Conservation (phyloP, 2,329 filamentous ascomycete genomes). For the Lomentospora prolificans region DNA sequence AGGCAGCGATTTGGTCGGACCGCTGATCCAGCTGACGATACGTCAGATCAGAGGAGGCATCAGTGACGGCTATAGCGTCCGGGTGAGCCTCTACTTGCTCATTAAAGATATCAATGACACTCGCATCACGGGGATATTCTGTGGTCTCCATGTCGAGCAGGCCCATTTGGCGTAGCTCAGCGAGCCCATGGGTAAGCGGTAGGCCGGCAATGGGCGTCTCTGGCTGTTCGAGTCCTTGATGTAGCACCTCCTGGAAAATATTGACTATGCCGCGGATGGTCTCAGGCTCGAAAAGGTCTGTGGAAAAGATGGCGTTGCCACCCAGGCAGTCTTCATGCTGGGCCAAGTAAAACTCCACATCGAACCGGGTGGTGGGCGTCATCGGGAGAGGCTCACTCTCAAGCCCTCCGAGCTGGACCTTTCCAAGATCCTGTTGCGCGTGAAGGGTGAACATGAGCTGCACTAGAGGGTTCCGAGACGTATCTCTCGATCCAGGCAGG, state of each 20-base stretch:
- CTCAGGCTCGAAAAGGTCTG: background rate
- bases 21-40: constrained; percentile 15
- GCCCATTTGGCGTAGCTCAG: constrained; percentile 11
- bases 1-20: constrained; percentile 14
- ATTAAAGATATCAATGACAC: constrained; percentile 16
- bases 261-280: constrained; percentile 13
- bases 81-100: constrained; percentile 12
- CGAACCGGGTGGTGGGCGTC: background rate
- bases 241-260: constrained; percentile 13
- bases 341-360: constrained; percentile 28
- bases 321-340: constrained; percentile 37
- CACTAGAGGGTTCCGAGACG: constrained; percentile 12
- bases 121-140: constrained; percentile 13
- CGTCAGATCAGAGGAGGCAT: constrained; percentile 11
- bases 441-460: constrained; percentile 15
- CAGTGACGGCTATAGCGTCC: constrained; percentile 13
- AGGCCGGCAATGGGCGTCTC: background rate
- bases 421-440: constrained; percentile 14
- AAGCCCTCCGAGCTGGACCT: background rate
- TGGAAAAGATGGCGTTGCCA: constrained; percentile 37
- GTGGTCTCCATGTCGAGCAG: constrained; percentile 6
- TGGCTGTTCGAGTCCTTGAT: background rate
- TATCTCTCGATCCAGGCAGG: constrained; percentile 1
- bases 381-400: background rate
- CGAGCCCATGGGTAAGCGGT: background rate